Percentiles rank a stretch among this genome's conserved stretches.
phyloP scores from a whole-genome alignment of 306 rosid species.

The Glycine tomentella region DNA sequence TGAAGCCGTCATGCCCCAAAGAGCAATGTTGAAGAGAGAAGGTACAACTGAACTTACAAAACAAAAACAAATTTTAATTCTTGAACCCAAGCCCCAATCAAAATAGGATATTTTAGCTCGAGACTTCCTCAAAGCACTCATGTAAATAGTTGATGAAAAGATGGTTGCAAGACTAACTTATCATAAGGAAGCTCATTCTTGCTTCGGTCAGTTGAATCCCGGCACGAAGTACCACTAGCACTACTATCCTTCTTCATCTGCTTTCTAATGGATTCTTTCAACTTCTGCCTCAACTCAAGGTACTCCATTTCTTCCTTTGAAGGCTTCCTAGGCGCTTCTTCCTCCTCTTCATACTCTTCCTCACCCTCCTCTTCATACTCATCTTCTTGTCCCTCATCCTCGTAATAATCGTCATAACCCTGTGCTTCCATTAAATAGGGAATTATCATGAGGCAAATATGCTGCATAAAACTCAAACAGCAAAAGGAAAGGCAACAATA shows the following conservation, averaged over 20 bases:
- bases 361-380: conserved; percentile 59
- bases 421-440: conserved; percentile 44
- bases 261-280: conserved; percentile 71
- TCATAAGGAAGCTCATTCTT: conserved; percentile 73
- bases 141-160: conserved; percentile 14
- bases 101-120: conserved; percentile 18
- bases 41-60: conserved; percentile 38
- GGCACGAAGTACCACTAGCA: conserved; percentile 43
- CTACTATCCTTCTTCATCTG: conserved; percentile 63
- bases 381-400: conserved; percentile 46
- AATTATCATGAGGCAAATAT: not conserved
- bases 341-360: conserved; percentile 56
- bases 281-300: conserved; percentile 72
- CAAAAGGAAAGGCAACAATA: not conserved
- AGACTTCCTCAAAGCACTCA: conserved; percentile 26
- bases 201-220: conserved; percentile 50
- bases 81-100: conserved; percentile 38
- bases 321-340: conserved; percentile 57
- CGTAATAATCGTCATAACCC: conserved; percentile 54
- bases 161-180: conserved; percentile 68
- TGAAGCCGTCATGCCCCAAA: no score
- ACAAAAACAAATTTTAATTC: conserved; percentile 30
- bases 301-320: conserved; percentile 71
- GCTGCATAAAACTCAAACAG: not conserved
- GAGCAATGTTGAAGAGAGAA: conserved; percentile 16